phyloP scores from a whole-genome alignment of 2,329 filamentous ascomycete genomes.

The Fusarium sp. region DNA sequence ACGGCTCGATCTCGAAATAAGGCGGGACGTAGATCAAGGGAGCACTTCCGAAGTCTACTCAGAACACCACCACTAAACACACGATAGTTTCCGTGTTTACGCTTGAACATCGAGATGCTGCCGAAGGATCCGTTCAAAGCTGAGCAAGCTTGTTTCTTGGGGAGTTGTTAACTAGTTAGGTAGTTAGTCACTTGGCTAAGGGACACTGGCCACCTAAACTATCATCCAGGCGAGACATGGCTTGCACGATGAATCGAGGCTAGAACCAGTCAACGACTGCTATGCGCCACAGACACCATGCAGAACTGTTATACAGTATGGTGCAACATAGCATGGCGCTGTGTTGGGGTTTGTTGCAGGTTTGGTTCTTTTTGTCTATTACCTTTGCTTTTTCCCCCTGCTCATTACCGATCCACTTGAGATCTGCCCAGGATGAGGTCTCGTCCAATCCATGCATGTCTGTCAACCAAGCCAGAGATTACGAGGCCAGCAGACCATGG shows the following conservation, averaged over 20 bases:
- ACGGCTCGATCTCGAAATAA: slow-evolving; percentile 31
- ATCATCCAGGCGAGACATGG: slow-evolving; percentile 37
- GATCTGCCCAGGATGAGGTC: slow-evolving; percentile 35
- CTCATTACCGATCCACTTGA: slow-evolving; percentile 30
- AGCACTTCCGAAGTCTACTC: slow-evolving; percentile 1
- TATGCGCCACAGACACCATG: slow-evolving; percentile 30
- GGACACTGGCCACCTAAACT: slow-evolving; percentile 14
- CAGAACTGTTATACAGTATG: slow-evolving; percentile 22
- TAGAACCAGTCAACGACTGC: slow-evolving; percentile 24
- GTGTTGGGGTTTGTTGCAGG: slow-evolving; percentile 14
- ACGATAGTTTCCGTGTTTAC: slow-evolving; percentile 33
- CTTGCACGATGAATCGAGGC: slow-evolving; percentile 37
- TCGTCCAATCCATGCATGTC: slow-evolving; percentile 11
- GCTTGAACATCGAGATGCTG: slow-evolving; percentile 17
- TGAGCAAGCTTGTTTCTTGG: slow-evolving; percentile 19
- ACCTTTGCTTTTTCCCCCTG: slow-evolving; percentile 17
- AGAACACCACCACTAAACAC: slow-evolving; percentile 9
- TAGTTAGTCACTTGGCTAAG: not conserved
- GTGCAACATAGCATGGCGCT: slow-evolving; percentile 3
- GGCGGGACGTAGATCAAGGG: slow-evolving; percentile 27
- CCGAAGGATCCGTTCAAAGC: slow-evolving; percentile 26
- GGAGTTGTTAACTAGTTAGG: slow-evolving; percentile 1
- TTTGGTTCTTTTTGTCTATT: not conserved
- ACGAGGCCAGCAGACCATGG: slow-evolving; percentile 35
- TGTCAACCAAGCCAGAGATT: slow-evolving; percentile 26